A percentile compares a stretch with the other conserved stretches of the same genome.
phyloP scores from a whole-genome alignment of 768 basidiomycete genomes.

The Gloeophyllum trabeum region DNA sequence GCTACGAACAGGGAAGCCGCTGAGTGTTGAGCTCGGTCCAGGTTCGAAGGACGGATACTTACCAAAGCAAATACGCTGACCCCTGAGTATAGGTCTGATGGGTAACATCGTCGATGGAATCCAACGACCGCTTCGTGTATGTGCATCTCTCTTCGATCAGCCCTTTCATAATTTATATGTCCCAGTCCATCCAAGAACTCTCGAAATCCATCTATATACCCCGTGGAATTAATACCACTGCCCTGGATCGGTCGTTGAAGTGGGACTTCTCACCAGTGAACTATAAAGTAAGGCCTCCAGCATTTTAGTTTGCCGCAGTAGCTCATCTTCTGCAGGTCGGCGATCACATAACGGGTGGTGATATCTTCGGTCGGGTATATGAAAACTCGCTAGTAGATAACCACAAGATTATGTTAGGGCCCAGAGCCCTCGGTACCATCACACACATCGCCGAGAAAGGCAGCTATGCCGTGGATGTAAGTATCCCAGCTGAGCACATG shows the following conservation, averaged over 20 bases:
- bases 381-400: slow-evolving; percentile 96
- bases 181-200: slow-evolving; percentile 82
- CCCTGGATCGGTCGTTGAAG: slow-evolving; percentile 74
- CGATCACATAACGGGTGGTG: slow-evolving; percentile 95
- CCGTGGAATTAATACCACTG: slow-evolving; percentile 95
- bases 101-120: slow-evolving; percentile 99
- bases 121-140: slow-evolving; percentile 80
- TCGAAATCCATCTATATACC: slow-evolving; percentile 99
- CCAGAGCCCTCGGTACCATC: slow-evolving; percentile 90
- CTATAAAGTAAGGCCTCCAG: slow-evolving; percentile 45
- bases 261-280: slow-evolving; percentile 92
- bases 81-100: slow-evolving; percentile 67
- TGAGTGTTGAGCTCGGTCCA: slow-evolving; percentile 95
- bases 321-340: slow-evolving; percentile 61
- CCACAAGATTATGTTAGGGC: slow-evolving; percentile 95
- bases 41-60: slow-evolving; percentile 26
- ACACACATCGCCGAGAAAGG: slow-evolving; percentile 91
- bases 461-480: slow-evolving; percentile 81
- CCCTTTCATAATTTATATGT: slow-evolving; percentile 6
- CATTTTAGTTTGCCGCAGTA: no score
- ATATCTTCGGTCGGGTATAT: slow-evolving; percentile 90
- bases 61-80: neutral
- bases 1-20: slow-evolving; percentile 91
- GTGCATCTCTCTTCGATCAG: slow-evolving; percentile 15
- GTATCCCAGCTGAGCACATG: slow-evolving; percentile 13